Conservation (phyloP, 768 basidiomycete genomes). For the Kwoniella newhampshirensis region DNA sequence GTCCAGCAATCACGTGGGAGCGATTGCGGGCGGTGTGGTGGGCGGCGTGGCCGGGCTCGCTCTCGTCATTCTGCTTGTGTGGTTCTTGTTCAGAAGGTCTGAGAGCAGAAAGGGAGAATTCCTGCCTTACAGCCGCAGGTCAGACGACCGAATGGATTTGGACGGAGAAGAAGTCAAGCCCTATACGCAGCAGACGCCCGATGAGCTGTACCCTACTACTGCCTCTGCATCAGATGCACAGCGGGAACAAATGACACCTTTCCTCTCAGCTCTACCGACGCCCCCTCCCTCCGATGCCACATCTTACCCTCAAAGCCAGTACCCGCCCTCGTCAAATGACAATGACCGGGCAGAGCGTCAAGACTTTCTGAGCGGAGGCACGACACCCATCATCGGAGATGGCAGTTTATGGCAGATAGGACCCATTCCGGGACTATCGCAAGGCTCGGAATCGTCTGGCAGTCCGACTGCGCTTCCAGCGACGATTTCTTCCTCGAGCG, state of each 20-base stretch:
- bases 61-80: conserved; percentile 27
- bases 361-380: too few relatives aligned
- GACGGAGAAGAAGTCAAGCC: conserved; percentile 28
- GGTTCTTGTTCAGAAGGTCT: conserved; percentile 22
- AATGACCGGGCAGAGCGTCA: too few relatives aligned
- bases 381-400: too few relatives aligned
- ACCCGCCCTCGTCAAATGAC: conserved; percentile 13
- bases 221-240: conserved; percentile 4
- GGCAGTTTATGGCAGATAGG: too few relatives aligned
- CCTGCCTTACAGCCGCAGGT: not conserved
- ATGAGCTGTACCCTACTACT: not conserved
- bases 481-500: too few relatives aligned
- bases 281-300: too few relatives aligned
- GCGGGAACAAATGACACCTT: conserved; percentile 15
- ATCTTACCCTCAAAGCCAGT: conserved; percentile 17
- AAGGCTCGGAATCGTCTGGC: too few relatives aligned
- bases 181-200: not conserved
- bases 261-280: too few relatives aligned
- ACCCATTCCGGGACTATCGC: too few relatives aligned
- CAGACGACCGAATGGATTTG: conserved; percentile 11
- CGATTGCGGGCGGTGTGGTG: conserved; percentile 41
- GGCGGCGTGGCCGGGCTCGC: conserved; percentile 38
- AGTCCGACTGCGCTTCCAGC: too few relatives aligned
- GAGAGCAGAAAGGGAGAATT: conserved; percentile 3
- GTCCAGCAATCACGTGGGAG: conserved; percentile 20